Base-by-base conservation (phyloP, 2,329 filamentous ascomycete species). In the Botrytis byssoidea region DNA sequence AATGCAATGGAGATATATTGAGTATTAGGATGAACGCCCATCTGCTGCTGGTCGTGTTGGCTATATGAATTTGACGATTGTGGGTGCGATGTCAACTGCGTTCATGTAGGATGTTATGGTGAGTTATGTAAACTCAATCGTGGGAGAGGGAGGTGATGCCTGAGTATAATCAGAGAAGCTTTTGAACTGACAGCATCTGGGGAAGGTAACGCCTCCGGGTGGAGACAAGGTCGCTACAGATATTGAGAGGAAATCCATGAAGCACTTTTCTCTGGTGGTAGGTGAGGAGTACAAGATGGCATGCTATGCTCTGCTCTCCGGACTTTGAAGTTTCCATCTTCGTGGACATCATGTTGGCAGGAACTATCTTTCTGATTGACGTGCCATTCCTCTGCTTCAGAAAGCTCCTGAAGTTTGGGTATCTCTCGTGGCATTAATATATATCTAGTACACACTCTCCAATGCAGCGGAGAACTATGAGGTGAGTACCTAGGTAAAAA, bases 61-160 rank as follows among this genome's bases (percentile, higher is more conserved):
- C 71, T n/a, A 76, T 20, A 18, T 74, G 14, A 1, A 74, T 22
- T 78, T 78, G 75, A 75, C 77, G 73, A 90, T 84, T 76, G 85
- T 86, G 44, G 89, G 89, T 0, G 86, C 84, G 18, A 91, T 80
- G 12, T 86, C 88, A 81, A 89, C 88, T 29, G 90, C 84, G 60
- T 90, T 85, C 75, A 80, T 75, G 66, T 81, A 81, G 14, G 77
- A 77, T 9, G 79, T 81, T 3, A 80, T 75, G 3, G 79, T 80
- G 6, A 81, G 74, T 48, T 80, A 80, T 63, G 80, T 77, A 1
- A 78, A 66, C 64, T 77, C 77, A 4, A 75, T 68, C 76, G 5
- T 35, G 59, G 3, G 77, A 76, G 61, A 81, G 74, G 8, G 66
- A 70, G 3, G 76, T 77, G 25, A 80, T 75, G 25, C 79, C 77